phyloP scores from a whole-genome alignment of 2,329 filamentous ascomycete genomes.

The Nemania serpens region DNA sequence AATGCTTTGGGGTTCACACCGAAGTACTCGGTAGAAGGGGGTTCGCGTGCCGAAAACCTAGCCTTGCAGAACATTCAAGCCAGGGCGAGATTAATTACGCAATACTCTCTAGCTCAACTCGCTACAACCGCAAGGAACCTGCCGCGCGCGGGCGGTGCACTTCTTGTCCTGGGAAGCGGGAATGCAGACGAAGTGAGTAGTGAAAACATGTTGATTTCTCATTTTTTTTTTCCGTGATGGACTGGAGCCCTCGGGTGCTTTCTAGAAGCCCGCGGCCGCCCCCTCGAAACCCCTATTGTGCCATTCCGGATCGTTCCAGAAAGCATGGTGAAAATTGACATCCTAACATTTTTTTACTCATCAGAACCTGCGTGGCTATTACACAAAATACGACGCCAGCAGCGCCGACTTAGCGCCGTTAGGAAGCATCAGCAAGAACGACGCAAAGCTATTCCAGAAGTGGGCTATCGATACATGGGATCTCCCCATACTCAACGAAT shows the following conservation, averaged over 20 bases:
- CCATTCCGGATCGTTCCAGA: no score
- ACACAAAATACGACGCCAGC: not conserved
- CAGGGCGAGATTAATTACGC: no score
- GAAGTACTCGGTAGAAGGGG: slow-evolving; percentile 24
- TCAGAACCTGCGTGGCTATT: not conserved
- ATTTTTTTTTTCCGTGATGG: no score
- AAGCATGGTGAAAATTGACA: no score
- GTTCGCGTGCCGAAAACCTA: slow-evolving; percentile 23
- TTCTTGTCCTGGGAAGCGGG: not conserved
- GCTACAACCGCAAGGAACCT: no score
- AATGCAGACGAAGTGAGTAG: not conserved
- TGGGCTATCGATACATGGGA: not conserved
- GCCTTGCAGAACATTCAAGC: not conserved
- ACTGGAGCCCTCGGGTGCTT: no score
- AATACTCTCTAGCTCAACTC: no score
- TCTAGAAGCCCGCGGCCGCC: no score
- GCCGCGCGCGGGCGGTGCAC: no score
- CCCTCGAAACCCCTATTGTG: no score
- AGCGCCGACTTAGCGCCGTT: not conserved
- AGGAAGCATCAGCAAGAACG: not conserved
- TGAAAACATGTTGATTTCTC: no score
- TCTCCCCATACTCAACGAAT: not conserved
- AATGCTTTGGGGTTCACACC: slow-evolving; percentile 16
- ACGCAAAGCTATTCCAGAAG: not conserved
- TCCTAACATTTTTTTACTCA: not conserved